Evolutionary conservation across 2,329 filamentous ascomycete genomes (phyloP).

Genomic region (Endocalyx cinctus): DNA sequence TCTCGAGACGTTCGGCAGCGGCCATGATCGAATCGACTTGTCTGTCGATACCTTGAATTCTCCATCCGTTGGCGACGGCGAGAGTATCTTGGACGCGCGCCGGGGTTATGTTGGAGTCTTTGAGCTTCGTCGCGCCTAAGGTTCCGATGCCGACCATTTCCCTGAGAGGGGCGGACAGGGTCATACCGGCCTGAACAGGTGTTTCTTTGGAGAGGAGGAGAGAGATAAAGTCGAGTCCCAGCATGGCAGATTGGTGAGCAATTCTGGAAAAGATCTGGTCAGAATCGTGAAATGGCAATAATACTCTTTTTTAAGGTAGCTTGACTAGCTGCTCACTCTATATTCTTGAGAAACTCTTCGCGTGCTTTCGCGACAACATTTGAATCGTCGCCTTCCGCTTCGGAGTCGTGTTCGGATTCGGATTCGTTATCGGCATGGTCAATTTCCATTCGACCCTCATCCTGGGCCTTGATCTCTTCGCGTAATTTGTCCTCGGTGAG

Average conservation of each 20-base stretch:
- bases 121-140: conserved; percentile 62
- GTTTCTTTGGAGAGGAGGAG: conserved; percentile 76
- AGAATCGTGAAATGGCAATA: too few relatives aligned
- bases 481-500: conserved; percentile 70
- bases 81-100: conserved; percentile 53
- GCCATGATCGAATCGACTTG: conserved; percentile 69
- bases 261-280: conserved; percentile 28
- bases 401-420: conserved; percentile 41
- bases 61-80: conserved; percentile 63
- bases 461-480: conserved; percentile 56
- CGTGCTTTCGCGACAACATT: conserved; percentile 41
- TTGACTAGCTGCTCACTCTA: conserved; percentile 58
- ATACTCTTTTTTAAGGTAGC: too few relatives aligned
- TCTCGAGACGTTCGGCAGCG: conserved; percentile 67
- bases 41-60: conserved; percentile 69
- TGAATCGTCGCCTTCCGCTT: conserved; percentile 32
- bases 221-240: conserved; percentile 78
- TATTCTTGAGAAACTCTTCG: conserved; percentile 52
- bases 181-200: conserved; percentile 64
- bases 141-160: conserved; percentile 70
- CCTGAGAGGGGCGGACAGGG: conserved; percentile 67
- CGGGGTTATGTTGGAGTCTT: conserved; percentile 54
- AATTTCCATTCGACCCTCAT: conserved; percentile 35
- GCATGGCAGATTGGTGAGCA: conserved; percentile 57
- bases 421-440: conserved; percentile 39